Conservation (phyloP, 257 asterid species). For the Solanum raphanifolium region DNA sequence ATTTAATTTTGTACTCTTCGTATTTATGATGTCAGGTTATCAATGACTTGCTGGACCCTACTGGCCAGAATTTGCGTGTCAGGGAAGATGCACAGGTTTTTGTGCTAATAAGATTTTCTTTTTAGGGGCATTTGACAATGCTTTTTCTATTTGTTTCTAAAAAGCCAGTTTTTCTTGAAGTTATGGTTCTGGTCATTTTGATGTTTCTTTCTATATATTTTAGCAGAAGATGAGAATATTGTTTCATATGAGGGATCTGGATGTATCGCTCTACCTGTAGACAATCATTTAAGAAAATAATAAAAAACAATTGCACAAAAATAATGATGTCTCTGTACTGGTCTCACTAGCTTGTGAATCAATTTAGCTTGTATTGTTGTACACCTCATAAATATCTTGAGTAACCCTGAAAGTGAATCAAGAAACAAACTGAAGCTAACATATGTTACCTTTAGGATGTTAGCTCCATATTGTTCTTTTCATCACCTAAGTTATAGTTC, state of each 20-base stretch:
- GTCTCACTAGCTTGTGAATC: background rate
- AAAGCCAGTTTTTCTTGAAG: background rate
- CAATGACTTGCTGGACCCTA: slow-evolving; percentile 96
- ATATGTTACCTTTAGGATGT: background rate
- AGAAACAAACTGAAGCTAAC: background rate
- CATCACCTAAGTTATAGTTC: background rate
- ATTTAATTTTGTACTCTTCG: background rate
- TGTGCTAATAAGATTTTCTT: background rate
- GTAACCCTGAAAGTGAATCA: background rate
- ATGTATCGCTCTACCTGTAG: background rate
- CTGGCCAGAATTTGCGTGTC: slow-evolving; percentile 97
- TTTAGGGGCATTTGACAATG: background rate
- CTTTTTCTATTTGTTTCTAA: background rate
- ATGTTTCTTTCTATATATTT: background rate
- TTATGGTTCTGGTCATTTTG: background rate
- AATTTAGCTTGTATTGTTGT: background rate
- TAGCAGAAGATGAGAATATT: background rate
- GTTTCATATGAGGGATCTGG: background rate
- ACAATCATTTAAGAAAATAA: background rate
- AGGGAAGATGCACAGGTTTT: slow-evolving; percentile 98
- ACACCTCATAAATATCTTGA: background rate
- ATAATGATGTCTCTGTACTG: background rate
- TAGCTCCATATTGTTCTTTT: background rate
- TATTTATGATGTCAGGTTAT: slow-evolving; percentile 54
- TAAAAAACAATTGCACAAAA: background rate